Base-by-base conservation (phyloP, 176 grass and related monocot species). In the Phoenix dactylifera region DNA sequence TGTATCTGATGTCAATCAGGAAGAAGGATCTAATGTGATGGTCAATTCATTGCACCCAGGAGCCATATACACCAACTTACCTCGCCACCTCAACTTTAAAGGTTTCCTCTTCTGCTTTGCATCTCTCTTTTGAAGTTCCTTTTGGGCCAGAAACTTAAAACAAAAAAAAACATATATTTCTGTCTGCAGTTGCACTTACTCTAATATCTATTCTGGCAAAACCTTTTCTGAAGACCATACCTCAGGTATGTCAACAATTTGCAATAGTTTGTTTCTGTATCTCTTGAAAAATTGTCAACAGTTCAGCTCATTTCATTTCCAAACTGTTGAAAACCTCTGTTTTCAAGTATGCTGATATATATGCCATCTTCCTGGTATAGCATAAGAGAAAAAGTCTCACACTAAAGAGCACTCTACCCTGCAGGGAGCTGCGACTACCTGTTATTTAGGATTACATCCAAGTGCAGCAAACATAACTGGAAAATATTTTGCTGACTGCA, bases 401-500 rank as follows among this genome's bases (percentile, higher is more conserved):
- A 14, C 9, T 44, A 44, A 12, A 3, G 12, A 3, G 2, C 7
- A 44, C 12, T 14, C 9, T 44, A 12, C 35, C 10, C 10, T 22
- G 18, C 14, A 65, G 62, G 26, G 62, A 22, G 62, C 62, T 18
- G 62, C 62, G 1, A 65, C 62, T 22, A 65, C 3, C 18, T 50
- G 62, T 49, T 65, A 65, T 6, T 49, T 65, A 5, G 62, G 30
- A 18, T 51, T 50, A 5, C 62, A 65, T 44, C 62, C 62, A 65
- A 20, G 0, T 10, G 17, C 29, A 48, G 39, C 17, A 65, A 32
- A 32, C 2, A 14, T 65, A 12, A 44, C 62, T 32, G 29, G 30
- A 65, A 65, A 51, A 49, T 65, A 65, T 49, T 65, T 65, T 48
- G 62, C 39, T 44, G 9, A 65, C 39, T 51, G 30, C 22, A 50